Percentiles rank a stretch among this genome's conserved stretches.
phyloP scores from a whole-genome alignment of 2,329 filamentous ascomycete species.

The Davidsoniella neocaledoniae region DNA sequence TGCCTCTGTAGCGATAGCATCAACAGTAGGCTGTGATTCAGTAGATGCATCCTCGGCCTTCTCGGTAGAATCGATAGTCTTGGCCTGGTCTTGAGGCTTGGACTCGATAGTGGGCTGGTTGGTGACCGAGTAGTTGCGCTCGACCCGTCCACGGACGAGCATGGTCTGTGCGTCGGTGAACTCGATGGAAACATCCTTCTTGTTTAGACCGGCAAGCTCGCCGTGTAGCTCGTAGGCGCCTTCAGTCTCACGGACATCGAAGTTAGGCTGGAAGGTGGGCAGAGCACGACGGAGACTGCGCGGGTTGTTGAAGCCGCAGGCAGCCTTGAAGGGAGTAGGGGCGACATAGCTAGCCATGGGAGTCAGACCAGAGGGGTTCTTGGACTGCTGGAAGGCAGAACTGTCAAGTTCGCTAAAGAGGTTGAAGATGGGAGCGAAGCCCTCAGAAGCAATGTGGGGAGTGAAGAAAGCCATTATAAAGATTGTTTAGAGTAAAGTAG shows the following conservation, averaged over 20 bases:
- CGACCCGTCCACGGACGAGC: conserved; percentile 50
- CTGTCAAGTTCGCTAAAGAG: conserved; percentile 31
- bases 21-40: conserved; percentile 34
- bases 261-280: conserved; percentile 55
- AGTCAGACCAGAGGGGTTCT: not conserved
- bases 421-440: conserved; percentile 45
- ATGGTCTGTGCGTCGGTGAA: conserved; percentile 64
- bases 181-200: conserved; percentile 60
- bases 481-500: not conserved
- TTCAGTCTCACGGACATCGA: conserved; percentile 58
- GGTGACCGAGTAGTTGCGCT: conserved; percentile 41
- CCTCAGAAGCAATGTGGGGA: conserved; percentile 30
- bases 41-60: conserved; percentile 16
- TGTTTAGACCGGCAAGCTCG: conserved; percentile 59
- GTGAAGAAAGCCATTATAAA: conserved; percentile 45
- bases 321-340: not conserved
- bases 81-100: conserved; percentile 14
- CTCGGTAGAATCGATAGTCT: conserved; percentile 33
- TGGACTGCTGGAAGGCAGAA: conserved; percentile 28
- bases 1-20: conserved; percentile 29
- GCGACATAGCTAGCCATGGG: not conserved
- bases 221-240: conserved; percentile 60
- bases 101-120: conserved; percentile 25
- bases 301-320: not conserved
- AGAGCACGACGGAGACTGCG: conserved; percentile 17